A percentile compares a stretch with the other conserved stretches of the same genome.
Evolutionary conservation across 805 yeast genomes (phyloP).

Genomic region (Suhomyces xylopsoci): DNA sequence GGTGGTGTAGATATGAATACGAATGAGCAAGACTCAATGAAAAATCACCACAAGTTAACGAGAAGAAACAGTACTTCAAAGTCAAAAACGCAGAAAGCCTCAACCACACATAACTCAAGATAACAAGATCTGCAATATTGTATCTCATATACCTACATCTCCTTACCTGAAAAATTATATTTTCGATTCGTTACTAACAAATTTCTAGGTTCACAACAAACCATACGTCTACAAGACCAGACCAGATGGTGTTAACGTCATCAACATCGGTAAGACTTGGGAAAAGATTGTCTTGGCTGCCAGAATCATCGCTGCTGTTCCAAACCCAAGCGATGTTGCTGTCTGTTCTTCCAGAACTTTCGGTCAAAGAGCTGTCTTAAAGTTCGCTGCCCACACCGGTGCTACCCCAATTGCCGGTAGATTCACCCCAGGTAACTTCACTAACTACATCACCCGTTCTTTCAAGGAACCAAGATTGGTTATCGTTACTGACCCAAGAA

Average conservation of each 20-base stretch:
- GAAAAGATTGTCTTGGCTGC: constrained; percentile 99
- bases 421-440: constrained; percentile 99
- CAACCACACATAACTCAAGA: background rate
- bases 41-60: background rate
- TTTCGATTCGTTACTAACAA: constrained; percentile 6
- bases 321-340: constrained; percentile 97
- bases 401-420: constrained; percentile 99
- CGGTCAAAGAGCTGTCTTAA: constrained; percentile 99
- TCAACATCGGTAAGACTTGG: constrained; percentile 99
- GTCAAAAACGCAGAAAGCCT: background rate
- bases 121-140: background rate
- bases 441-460: constrained; percentile 99
- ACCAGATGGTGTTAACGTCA: constrained; percentile 99
- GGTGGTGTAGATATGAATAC: background rate
- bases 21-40: background rate
- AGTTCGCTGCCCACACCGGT: constrained; percentile 99
- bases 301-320: constrained; percentile 98
- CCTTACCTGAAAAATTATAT: background rate
- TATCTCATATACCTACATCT: background rate
- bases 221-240: constrained; percentile 97
- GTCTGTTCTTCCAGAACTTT: constrained; percentile 98
- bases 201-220: constrained; percentile 81
- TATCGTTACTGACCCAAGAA: constrained; percentile 99
- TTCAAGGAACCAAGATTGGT: constrained; percentile 99
- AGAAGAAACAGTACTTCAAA: too few species aligned